Evolutionary conservation across 371 early-diverging fungal species (phyloP), one percentile per base, ranked within the genome.

Genomic region (Mucor racemosus): DNA sequence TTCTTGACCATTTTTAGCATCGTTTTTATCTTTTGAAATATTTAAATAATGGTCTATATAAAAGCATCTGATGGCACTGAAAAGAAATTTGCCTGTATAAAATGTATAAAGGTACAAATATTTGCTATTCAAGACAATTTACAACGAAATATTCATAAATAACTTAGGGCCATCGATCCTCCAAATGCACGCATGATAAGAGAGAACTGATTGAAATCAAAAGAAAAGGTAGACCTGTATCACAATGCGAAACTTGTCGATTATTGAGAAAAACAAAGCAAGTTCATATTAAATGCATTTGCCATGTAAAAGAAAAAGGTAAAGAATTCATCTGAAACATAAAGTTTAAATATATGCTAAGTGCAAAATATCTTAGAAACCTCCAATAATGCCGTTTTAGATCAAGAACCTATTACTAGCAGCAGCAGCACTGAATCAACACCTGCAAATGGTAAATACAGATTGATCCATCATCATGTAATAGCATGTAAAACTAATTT

Each of bases 191-290:
- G 48, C 90, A 90, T 74, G 21, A 67, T 5, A 82, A 89, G 62
- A 86, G 94, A 53, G 79, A 82, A 48, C 78, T 92, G 57, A 74
- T 87, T 61, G 88, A 86, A 68, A 88, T 94, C 19, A 81, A 88
- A 62, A 85, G 81, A 74, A 92, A 92, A 75, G 94, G 94, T 31
- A 84, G 94, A 26, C 94, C 94, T 3, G 81, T 89, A 10, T 87
- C 90, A 35, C 94, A 94, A 65, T 94, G 94, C 69, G 76, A 77
- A 38, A 79, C 79, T 60, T 94, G 94, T 72, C 80, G 90, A 54
- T 84, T 89, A 60, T 76, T 90, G 54, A 78, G 94, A 66, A 89
- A 86, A 71, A 87, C 87, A 6, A 87, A 88, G 60, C 90, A 90
- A 65, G 80, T 90, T 21, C 91, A 90, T 73, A 82, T 88, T 14